These are phyloP conservation scores for Decorospora gaudefroyi DNA, from an alignment of 2,329 filamentous ascomycete genomes.

Conservation along the genomic window DNA sequence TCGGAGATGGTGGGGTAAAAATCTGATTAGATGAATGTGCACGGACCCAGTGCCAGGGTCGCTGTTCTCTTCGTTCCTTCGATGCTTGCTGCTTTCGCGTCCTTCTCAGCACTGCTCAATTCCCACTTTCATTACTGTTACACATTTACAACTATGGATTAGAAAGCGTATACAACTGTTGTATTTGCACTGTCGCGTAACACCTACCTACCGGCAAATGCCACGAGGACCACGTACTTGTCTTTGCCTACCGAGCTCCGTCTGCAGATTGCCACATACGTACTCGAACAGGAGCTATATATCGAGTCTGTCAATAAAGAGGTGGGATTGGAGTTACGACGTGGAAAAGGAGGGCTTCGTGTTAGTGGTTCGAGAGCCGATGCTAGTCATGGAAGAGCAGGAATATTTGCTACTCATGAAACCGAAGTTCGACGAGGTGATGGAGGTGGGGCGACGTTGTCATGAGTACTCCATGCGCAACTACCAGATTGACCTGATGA, in stretches of 20 bases:
- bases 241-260: constrained; percentile 46
- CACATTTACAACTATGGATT: no score
- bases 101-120: neutral
- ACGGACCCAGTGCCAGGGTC: constrained; percentile 5
- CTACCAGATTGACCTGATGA: no score
- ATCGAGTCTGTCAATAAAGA: constrained; percentile 45
- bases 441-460: no score
- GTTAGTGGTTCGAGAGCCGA: constrained; percentile 36
- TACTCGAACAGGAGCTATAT: constrained; percentile 31
- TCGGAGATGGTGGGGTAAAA: constrained; percentile 21
- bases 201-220: constrained; percentile 1
- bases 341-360: constrained; percentile 33
- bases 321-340: constrained; percentile 50
- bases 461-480: no score
- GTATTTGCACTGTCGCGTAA: neutral
- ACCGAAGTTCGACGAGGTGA: constrained; percentile 45
- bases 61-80: no score
- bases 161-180: no score
- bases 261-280: constrained; percentile 38
- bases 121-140: neutral
- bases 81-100: constrained; percentile 1
- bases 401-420: constrained; percentile 47
- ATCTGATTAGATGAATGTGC: constrained; percentile 31
- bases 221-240: constrained; percentile 21
- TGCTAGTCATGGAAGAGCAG: constrained; percentile 41